Evolutionary conservation across 164 flowering plant genomes (phyloP).

Genomic region (Akebia trifoliata): DNA sequence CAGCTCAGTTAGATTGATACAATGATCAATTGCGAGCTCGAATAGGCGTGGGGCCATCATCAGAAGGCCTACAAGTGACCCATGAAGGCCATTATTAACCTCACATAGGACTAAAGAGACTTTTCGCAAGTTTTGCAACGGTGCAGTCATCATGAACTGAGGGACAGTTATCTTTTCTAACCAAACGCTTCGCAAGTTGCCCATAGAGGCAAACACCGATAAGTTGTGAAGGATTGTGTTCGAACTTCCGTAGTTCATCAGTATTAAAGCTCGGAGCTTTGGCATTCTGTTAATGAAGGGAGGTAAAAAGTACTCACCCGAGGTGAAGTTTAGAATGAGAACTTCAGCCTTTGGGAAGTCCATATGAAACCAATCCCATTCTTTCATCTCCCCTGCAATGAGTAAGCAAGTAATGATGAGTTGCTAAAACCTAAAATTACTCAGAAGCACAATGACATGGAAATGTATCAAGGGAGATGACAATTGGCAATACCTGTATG

Average conservation of each 20-base stretch:
- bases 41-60: constrained; percentile 46
- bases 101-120: constrained; percentile 61
- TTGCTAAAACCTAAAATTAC: too few species aligned
- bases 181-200: constrained; percentile 66
- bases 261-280: constrained; percentile 50
- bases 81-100: constrained; percentile 30
- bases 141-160: constrained; percentile 19
- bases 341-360: constrained; percentile 76
- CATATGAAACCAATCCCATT: constrained; percentile 59
- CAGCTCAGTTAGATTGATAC: constrained; percentile 47
- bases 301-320: constrained; percentile 51
- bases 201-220: constrained; percentile 34
- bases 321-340: constrained; percentile 60
- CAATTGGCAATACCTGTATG: constrained; percentile 50
- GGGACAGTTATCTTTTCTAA: constrained; percentile 59
- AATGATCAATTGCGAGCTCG: constrained; percentile 69
- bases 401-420: background rate
- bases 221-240: constrained; percentile 39
- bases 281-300: constrained; percentile 64
- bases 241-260: constrained; percentile 40
- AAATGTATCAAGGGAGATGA: background rate
- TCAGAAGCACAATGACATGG: background rate
- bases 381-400: constrained; percentile 60
- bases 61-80: constrained; percentile 31
- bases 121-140: constrained; percentile 40